phyloP scores from a whole-genome alignment of 345 rosid species.

The Eutrema heterophyllum region DNA sequence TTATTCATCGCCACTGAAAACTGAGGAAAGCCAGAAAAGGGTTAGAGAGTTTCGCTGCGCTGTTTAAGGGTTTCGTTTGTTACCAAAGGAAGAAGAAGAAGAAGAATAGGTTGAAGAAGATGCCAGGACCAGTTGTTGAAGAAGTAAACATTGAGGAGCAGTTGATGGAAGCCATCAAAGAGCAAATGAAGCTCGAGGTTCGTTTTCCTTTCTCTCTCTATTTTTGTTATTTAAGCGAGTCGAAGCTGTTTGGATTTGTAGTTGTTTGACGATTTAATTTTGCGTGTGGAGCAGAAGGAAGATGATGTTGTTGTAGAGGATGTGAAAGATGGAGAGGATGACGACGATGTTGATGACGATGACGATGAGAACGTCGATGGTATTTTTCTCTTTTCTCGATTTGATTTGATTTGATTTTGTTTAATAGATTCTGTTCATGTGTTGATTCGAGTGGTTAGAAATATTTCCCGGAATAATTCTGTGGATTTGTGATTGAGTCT shows the following conservation, averaged over 20 bases:
- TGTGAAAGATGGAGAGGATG: conserved; percentile 69
- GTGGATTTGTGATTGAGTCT: conserved; percentile 9
- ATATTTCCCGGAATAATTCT: not conserved
- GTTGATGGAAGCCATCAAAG: conserved; percentile 29
- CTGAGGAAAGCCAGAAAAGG: not conserved
- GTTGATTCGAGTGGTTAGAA: not conserved
- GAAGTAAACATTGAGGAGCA: conserved; percentile 2
- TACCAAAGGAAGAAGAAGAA: not conserved
- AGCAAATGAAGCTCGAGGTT: conserved; percentile 33
- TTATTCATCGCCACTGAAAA: conserved; percentile 11
- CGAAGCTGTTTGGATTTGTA: not conserved
- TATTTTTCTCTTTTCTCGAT: conserved; percentile 7
- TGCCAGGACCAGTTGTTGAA: conserved; percentile 33
- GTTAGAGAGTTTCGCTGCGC: conserved; percentile 17
- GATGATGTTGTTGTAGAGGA: conserved; percentile 50
- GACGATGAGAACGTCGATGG: conserved; percentile 58
- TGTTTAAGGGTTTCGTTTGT: conserved; percentile 14
- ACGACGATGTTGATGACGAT: conserved; percentile 67
- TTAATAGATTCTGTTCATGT: not conserved
- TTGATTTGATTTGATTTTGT: not conserved
- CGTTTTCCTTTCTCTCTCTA: not conserved
- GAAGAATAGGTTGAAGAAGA: conserved; percentile 6
- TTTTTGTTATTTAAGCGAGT: not conserved
- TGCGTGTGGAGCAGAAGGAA: conserved; percentile 18
- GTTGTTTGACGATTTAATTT: not conserved